phyloP scores from a whole-genome alignment of 1,284 basidiomycete species.

The Sporisorium sorghi region DNA sequence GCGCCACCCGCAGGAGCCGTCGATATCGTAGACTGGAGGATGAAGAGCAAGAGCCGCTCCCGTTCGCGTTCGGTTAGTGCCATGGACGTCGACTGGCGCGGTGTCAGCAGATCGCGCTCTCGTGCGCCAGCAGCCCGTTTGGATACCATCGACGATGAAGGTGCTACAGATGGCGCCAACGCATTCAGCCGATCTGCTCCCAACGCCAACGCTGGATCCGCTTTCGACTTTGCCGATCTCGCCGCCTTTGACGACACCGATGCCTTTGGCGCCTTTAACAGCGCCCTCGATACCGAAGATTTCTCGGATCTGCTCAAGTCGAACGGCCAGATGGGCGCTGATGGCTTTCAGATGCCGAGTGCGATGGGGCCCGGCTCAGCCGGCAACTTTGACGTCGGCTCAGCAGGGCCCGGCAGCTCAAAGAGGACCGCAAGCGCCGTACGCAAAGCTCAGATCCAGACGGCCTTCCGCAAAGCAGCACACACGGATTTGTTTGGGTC shows the following conservation, averaged over 20 bases:
- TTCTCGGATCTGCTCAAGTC: constrained; percentile 36
- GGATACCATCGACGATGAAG: constrained; percentile 55
- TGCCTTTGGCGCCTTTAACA: constrained; percentile 39
- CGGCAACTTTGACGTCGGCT: constrained; percentile 23
- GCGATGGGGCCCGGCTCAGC: constrained; percentile 4
- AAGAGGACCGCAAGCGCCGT: constrained; percentile 34
- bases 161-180: constrained; percentile 19
- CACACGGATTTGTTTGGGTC: constrained; percentile 62
- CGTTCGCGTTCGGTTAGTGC: constrained; percentile 71
- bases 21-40: constrained; percentile 67
- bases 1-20: constrained; percentile 42
- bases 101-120: constrained; percentile 89
- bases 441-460: constrained; percentile 54
- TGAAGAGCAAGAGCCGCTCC: constrained; percentile 68
- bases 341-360: constrained; percentile 16
- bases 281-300: constrained; percentile 46
- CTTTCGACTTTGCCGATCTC: constrained; percentile 54
- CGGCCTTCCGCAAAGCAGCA: constrained; percentile 59
- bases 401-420: constrained; percentile 20
- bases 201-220: constrained; percentile 22
- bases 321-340: constrained; percentile 8
- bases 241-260: constrained; percentile 44
- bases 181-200: constrained; percentile 57
- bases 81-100: constrained; percentile 98
- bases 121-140: constrained; percentile 75